Base-by-base conservation (phyloP, 768 basidiomycete genomes). In the Chlorophyllum brunneum region DNA sequence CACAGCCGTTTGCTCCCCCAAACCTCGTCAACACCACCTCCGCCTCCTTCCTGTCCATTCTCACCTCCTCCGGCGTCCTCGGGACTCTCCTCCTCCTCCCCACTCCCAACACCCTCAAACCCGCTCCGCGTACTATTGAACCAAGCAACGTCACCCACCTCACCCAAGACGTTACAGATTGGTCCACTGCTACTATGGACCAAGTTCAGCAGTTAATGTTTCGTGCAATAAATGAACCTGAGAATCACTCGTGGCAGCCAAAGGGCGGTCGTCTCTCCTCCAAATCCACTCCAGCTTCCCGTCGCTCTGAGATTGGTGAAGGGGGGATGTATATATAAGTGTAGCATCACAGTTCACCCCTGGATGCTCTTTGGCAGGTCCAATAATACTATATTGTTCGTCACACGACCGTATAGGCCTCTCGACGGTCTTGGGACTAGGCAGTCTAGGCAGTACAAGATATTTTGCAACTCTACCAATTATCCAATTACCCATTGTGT, bases 1-100 rank as follows among this genome's bases (percentile, higher is more conserved):
- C 71, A 0, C 57, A 72, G 44, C 63, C 61, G 1, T 82, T 82
- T 48, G 59, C 70, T 2, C 77, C 82, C 2, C 83, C 83, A 13
- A 85, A 85, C 56, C 68, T 85, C 29, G 60, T 83, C 39, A 77
- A 75, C 55, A 73, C 75, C 4, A 75, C 79, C 1, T 75, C 81
- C 0, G 81, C 83, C 4, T 71, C 82, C 1, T 70, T 85, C 54
- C 61, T 85, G 50, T 67, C 75, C 11, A 61, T 74, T 37, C 61
- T 71, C 7, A 59, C 56, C 48, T 54, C 64, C 37, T 41, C 48
- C 38, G 29, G 50, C 13, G 48, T 56, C 6, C 30, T 61, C 2
- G 67, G 65, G 2, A 67, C 68, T 11, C 61, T 77, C 10, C 52
- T 83, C 20, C 73, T 83, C 26, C 63, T 82, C 4, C 81, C 83